These are phyloP conservation scores for Fusarium lyarnte DNA, from an alignment of 2,329 filamentous ascomycete species.

Conservation along the genomic window DNA sequence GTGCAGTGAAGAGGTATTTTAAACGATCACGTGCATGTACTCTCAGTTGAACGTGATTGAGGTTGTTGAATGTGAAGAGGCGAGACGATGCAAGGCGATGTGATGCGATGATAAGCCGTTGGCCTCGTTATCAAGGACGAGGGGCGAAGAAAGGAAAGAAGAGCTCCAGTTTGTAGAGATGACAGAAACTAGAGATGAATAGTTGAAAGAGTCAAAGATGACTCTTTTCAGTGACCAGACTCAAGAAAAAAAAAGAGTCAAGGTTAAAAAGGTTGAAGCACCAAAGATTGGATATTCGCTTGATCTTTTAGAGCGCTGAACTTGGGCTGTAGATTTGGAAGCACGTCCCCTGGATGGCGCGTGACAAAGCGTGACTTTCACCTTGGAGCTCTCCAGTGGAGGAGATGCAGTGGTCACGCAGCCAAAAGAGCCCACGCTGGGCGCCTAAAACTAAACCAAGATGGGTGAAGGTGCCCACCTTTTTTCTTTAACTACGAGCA, in stretches of 20 bases:
- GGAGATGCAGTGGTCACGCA: conserved; percentile 31
- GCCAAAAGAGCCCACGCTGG: conserved; percentile 23
- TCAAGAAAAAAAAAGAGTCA: background rate
- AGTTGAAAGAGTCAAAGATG: background rate
- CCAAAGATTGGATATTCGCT: background rate
- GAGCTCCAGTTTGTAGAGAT: conserved; percentile 16
- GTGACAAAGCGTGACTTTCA: conserved; percentile 40
- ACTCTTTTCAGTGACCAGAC: background rate
- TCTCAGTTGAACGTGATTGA: conserved; percentile 8
- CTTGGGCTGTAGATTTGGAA: conserved; percentile 19
- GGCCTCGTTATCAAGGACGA: conserved; percentile 39
- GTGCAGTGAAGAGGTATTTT: conserved; percentile 1
- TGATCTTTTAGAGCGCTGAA: background rate
- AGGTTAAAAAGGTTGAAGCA: background rate
- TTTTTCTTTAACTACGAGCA: conserved; percentile 18
- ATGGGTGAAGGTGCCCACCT: conserved; percentile 26
- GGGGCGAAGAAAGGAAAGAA: conserved; percentile 16
- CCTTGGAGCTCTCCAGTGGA: conserved; percentile 10
- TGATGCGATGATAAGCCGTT: conserved; percentile 41
- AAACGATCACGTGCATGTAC: conserved; percentile 4
- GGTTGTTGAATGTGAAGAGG: conserved; percentile 27
- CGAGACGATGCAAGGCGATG: conserved; percentile 15
- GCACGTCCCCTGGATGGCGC: conserved; percentile 35
- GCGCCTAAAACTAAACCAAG: conserved; percentile 8
- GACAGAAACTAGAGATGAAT: background rate